phyloP scores from a whole-genome alignment of 1,284 basidiomycete species.

The Inonotus hispidus region DNA sequence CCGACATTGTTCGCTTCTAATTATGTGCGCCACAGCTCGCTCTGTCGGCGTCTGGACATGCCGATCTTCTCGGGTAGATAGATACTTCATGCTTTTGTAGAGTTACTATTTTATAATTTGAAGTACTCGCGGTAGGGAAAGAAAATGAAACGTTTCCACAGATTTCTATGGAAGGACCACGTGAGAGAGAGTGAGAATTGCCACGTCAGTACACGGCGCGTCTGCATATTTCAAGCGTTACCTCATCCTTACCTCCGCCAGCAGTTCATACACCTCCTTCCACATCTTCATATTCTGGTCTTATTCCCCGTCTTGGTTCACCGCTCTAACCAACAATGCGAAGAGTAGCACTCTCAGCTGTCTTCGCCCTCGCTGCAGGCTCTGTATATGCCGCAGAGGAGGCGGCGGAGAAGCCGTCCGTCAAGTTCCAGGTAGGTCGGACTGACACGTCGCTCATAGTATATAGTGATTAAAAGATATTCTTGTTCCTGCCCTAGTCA shows the following conservation, averaged over 20 bases:
- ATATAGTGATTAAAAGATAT: constrained; percentile 5
- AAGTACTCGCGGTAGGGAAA: background rate
- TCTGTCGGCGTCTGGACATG: constrained; percentile 85
- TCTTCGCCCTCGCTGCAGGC: constrained; percentile 60
- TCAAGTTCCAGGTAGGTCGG: constrained; percentile 57
- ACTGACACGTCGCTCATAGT: background rate
- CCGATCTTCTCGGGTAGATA: constrained; percentile 71
- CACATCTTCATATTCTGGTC: constrained; percentile 19
- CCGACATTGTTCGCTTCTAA: constrained; percentile 20
- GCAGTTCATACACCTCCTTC: constrained; percentile 30
- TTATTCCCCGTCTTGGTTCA: constrained; percentile 45
- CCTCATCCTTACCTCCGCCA: constrained; percentile 33
- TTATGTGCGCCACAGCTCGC: constrained; percentile 52
- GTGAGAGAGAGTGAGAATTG: constrained; percentile 2
- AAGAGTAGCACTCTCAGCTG: constrained; percentile 74
- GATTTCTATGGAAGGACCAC: constrained; percentile 1
- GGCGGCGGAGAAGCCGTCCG: constrained; percentile 59
- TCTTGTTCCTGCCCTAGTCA: constrained; percentile 43
- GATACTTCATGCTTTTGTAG: constrained; percentile 19
- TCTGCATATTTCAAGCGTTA: constrained; percentile 10
- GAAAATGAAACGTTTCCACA: background rate
- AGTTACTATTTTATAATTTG: background rate
- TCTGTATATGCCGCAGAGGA: constrained; percentile 32
- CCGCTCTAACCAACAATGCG: constrained; percentile 63
- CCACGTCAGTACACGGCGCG: constrained; percentile 7